Evolutionary conservation across 2,329 filamentous ascomycete species (phyloP).

Genomic region (Aspergillus sp.): DNA sequence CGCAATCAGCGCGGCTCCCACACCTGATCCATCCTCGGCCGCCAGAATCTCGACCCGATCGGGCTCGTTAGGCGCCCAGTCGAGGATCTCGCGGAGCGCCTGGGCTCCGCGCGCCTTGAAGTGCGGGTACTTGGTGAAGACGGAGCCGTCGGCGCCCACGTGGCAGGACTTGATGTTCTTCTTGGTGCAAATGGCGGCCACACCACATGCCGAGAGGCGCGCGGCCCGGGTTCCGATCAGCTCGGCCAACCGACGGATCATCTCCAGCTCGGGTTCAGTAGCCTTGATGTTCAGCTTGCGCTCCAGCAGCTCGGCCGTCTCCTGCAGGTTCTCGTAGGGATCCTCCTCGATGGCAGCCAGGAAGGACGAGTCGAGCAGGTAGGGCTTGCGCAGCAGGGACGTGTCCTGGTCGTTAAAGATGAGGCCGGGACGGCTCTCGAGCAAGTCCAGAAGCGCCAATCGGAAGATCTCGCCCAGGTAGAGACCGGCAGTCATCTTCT

Average conservation of each 20-base stretch:
- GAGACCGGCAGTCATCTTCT: conserved; percentile 96
- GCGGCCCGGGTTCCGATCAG: conserved; percentile 93
- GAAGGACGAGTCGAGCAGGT: conserved; percentile 90
- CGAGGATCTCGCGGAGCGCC: conserved; percentile 90
- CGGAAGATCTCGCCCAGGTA: conserved; percentile 96
- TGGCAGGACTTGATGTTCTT: conserved; percentile 85
- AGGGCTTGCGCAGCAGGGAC: conserved; percentile 75
- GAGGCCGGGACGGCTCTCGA: conserved; percentile 70
- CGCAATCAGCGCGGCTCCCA: conserved; percentile 94
- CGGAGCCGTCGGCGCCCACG: conserved; percentile 92
- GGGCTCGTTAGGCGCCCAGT: conserved; percentile 82
- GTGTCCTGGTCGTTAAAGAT: conserved; percentile 86
- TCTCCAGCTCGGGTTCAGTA: conserved; percentile 77
- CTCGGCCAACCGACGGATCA: conserved; percentile 84
- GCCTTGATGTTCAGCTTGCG: conserved; percentile 69
- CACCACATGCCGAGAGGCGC: conserved; percentile 87
- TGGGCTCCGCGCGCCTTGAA: conserved; percentile 91
- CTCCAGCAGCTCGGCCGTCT: conserved; percentile 79
- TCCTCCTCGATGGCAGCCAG: conserved; percentile 91
- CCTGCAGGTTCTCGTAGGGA: conserved; percentile 89
- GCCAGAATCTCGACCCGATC: conserved; percentile 85
- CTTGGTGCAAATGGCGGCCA: conserved; percentile 95
- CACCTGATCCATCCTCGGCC: conserved; percentile 93
- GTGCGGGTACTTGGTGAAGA: conserved; percentile 99
- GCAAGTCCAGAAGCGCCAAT: conserved; percentile 77